Base-by-base conservation (phyloP, 2,329 filamentous ascomycete genomes). In the Trichoderma sp. region DNA sequence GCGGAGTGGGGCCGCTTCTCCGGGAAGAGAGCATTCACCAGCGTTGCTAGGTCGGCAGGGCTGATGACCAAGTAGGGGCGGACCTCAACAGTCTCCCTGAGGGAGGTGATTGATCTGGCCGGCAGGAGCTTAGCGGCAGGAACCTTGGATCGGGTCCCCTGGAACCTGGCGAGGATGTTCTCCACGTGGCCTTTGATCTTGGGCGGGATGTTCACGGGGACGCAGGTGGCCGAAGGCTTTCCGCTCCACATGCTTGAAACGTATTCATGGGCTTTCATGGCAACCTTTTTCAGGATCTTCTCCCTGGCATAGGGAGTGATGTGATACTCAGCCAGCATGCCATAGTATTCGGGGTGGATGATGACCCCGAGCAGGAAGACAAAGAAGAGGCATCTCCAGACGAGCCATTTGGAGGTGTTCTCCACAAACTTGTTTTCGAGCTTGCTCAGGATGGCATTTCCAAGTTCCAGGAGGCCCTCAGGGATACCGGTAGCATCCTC, bases 301-400 rank as follows among this genome's bases (percentile, higher is more conserved):
- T 97, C 93, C 57, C 96, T 90, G 56, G 94, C 94, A 81, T 95
- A 94, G 76, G 97, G 93, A 64, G 93, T 95, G 77, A 98, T 94
- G 82, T 97, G 93, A 80, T 97, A 95, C 77, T 97, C 93, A 71
- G 93, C 88, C 84, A 98, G 91, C 83, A 92, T 89, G 70, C 89
- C 89, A 75, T 90, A 87, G 67, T 87, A 94, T 87, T 99, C 96
- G 12, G 96, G 96, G 77, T 96, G 93, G 62, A 94, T 93, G 77
- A 98, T 89, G 68, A 94, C 91, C 76, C 93, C 92, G 61, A 93
- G 87, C 43, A 98, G 85, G 81, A 96, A 98, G 66, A 92, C 91
- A 74, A 94, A 92, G 80, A 98, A 97, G 74, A 98, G 91, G 90
- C 95, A 99, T 79, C 95, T 92, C 77, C 92, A 93, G 74, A 98